Base-by-base conservation (phyloP, 176 grass and related monocot species). In the Triticum monococcum region DNA sequence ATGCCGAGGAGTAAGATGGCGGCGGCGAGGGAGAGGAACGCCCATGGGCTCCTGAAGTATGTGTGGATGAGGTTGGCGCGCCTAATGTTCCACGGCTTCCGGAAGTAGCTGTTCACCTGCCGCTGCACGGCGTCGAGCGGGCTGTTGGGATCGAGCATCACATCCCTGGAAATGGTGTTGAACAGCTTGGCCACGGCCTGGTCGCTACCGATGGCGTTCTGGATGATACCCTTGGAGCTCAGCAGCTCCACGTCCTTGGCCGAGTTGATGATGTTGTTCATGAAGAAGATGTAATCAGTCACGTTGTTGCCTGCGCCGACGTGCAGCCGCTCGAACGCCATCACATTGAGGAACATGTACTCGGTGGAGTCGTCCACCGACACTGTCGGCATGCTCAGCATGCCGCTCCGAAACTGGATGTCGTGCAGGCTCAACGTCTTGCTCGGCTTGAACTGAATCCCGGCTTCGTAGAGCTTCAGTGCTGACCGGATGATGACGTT, bases 251-350 rank as follows among this genome's bases (percentile, higher is more conserved):
- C 64, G 64, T 66, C 12, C 64, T 30, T 31, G 26, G 64, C 26
- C 5, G 64, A 30, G 25, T 66, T 5, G 64, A 66, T 66, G 26
- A 66, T 66, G 64, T 17, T 66, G 64, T 14, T 12, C 64, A 66
- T 66, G 64, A 66, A 66, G 64, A 30, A 66, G 12, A 66, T 26
- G 2, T 66, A 66, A 26, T 6, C 64, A 26, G 95, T 97, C 8
- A 97, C 84, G 68, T 97, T 88, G 73, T 89, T 94, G 13, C 95
- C 95, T 0, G 88, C 88, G 22, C 86, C 84, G 9, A 81, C 86
- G 61, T 97, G 90, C 18, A 97, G 88, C 7, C 92, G 83, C 88
- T 97, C 92, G 69, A 97, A 97, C 17, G 95, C 90, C 95, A 92
- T 97, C 71, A 97, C 65, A 79, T 97, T 94, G 9, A 97, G 90